Conservation (phyloP, 345 rosid genomes). For the Lepidium didymum region DNA sequence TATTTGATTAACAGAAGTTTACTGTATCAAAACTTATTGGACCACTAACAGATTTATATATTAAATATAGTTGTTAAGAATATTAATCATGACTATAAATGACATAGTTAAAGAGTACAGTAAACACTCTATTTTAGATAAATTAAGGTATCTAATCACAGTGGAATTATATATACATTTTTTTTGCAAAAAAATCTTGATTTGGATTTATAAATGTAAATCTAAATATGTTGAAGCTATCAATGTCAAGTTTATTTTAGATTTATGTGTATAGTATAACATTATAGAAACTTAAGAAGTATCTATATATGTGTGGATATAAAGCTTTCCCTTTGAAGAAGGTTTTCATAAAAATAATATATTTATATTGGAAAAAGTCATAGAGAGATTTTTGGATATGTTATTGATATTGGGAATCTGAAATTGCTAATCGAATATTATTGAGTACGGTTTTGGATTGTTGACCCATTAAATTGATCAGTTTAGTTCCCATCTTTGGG, state of each 20-base stretch:
- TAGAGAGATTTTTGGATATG: not conserved
- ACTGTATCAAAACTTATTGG: constrained; percentile 20
- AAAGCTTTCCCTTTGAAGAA: not conserved
- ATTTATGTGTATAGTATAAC: not conserved
- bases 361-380: not conserved
- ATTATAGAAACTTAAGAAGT: not conserved
- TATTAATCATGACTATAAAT: not conserved
- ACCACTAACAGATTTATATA: constrained; percentile 12
- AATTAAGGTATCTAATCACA: constrained; percentile 4
- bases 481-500: constrained; percentile 10
- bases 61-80: too few relatives aligned
- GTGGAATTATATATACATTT: too few relatives aligned
- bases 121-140: constrained; percentile 15
- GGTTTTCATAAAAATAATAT: not conserved
- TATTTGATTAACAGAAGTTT: too few relatives aligned
- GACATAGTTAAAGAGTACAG: not conserved
- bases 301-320: not conserved
- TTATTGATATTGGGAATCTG: constrained; percentile 11
- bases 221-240: not conserved
- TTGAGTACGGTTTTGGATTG: constrained; percentile 12
- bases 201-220: not conserved
- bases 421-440: constrained; percentile 6
- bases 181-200: too few relatives aligned
- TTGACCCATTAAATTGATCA: not conserved
- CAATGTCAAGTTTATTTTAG: constrained; percentile 5